phyloP scores from a whole-genome alignment of 129 eudicot genomes.

The Flaveria bidentis region DNA sequence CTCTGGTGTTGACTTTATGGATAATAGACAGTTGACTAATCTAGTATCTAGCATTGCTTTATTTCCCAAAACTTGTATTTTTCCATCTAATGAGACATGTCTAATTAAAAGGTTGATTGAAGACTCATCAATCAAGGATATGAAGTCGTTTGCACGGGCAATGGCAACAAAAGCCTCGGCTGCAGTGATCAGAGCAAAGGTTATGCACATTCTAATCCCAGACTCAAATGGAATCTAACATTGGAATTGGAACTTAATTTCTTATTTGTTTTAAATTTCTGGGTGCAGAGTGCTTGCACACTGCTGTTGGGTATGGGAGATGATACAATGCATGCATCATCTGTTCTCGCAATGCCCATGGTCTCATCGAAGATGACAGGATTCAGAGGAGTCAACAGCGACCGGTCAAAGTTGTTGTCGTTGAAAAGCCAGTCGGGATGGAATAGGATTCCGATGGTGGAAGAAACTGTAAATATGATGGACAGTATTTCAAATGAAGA shows the following conservation, averaged over 20 bases:
- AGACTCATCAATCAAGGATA: constrained; percentile 66
- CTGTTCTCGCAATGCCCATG: constrained; percentile 94
- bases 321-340: constrained; percentile 78
- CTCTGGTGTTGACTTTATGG: neutral
- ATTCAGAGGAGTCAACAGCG: constrained; percentile 66
- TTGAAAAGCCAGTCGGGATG: constrained; percentile 54
- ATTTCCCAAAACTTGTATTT: no score
- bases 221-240: constrained; percentile 18
- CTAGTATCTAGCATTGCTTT: neutral
- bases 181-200: constrained; percentile 72
- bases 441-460: constrained; percentile 69
- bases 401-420: constrained; percentile 52
- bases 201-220: constrained; percentile 17
- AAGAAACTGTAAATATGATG: constrained; percentile 48
- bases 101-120: constrained; percentile 57
- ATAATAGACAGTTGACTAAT: neutral
- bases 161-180: constrained; percentile 53
- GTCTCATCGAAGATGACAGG: constrained; percentile 92
- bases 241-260: constrained; percentile 14
- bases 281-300: constrained; percentile 73
- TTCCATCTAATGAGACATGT: constrained; percentile 10
- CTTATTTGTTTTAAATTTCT: constrained; percentile 4
- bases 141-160: constrained; percentile 49
- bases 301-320: constrained; percentile 85
- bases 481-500: constrained; percentile 53